Evolutionary conservation across 495 filamentous ascomycete species (phyloP).

Genomic region (Neurospora sp.): DNA sequence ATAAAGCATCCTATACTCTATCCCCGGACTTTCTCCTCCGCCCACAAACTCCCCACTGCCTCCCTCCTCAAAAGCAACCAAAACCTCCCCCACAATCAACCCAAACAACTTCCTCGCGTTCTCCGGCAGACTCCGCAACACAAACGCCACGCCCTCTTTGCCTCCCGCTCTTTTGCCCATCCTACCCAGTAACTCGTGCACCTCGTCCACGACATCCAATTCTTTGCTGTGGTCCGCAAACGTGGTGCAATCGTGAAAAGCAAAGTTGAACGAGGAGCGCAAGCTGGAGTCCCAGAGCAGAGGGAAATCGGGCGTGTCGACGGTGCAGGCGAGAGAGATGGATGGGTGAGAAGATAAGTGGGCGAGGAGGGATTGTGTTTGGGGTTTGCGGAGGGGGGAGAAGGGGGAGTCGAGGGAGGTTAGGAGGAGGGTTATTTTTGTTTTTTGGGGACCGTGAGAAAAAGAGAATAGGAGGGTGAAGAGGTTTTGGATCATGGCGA

Average conservation of each 20-base stretch:
- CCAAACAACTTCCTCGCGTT: slow-evolving; percentile 82
- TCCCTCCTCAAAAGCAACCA: slow-evolving; percentile 56
- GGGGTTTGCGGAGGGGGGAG: slow-evolving; percentile 59
- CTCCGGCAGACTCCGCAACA: slow-evolving; percentile 79
- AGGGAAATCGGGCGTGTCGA: slow-evolving; percentile 77
- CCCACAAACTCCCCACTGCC: slow-evolving; percentile 9
- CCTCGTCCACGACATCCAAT: slow-evolving; percentile 73
- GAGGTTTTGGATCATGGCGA: slow-evolving; percentile 48
- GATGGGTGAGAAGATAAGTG: slow-evolving; percentile 64
- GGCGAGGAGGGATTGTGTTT: slow-evolving; percentile 62
- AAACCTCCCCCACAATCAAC: slow-evolving; percentile 71
- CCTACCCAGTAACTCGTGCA: slow-evolving; percentile 75
- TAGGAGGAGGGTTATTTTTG: slow-evolving; percentile 57
- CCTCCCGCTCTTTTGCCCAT: slow-evolving; percentile 76
- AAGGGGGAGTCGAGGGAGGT: slow-evolving; percentile 76
- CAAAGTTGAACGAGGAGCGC: slow-evolving; percentile 67
- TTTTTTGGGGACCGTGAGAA: slow-evolving; percentile 1
- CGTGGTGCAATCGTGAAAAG: slow-evolving; percentile 91
- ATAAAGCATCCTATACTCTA: slow-evolving; percentile 87
- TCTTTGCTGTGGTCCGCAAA: slow-evolving; percentile 49
- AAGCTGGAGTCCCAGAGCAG: slow-evolving; percentile 83
- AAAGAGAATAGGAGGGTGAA: slow-evolving; percentile 38
- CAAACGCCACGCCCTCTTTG: slow-evolving; percentile 85
- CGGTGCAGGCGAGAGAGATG: slow-evolving; percentile 67
- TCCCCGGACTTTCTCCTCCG: slow-evolving; percentile 35